Percentiles rank a stretch among this genome's conserved stretches.
Conservation (phyloP, 148 eudicot species). For the Nepenthes gracilis region DNA sequence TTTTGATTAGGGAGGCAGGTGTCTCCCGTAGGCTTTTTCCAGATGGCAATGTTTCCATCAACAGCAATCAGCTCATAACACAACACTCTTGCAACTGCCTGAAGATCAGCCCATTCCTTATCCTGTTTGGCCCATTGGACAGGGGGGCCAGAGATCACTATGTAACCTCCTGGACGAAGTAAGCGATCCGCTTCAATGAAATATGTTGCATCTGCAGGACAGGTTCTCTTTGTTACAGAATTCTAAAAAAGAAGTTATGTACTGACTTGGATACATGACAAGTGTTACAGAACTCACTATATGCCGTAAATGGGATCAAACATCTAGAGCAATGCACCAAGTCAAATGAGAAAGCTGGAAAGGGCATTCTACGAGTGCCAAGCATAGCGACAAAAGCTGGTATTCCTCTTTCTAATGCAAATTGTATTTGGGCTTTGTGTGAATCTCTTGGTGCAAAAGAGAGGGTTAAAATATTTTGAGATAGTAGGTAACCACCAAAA, state of each 20-base stretch:
- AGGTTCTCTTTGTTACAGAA: slow-evolving; percentile 1
- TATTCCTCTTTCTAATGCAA: slow-evolving; percentile 93
- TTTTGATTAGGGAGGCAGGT: slow-evolving; percentile 79
- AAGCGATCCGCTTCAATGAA: slow-evolving; percentile 90
- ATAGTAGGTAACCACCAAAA: slow-evolving; percentile 84
- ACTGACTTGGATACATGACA: background rate
- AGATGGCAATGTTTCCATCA: slow-evolving; percentile 87
- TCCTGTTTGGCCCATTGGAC: slow-evolving; percentile 93
- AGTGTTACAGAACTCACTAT: slow-evolving; percentile 48
- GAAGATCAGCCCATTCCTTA: slow-evolving; percentile 98
- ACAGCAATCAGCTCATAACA: slow-evolving; percentile 91
- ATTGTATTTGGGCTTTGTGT: slow-evolving; percentile 94
- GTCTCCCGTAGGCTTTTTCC: slow-evolving; percentile 81
- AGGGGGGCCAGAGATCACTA: slow-evolving; percentile 96
- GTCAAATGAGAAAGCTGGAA: slow-evolving; percentile 96
- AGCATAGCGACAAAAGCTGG: slow-evolving; percentile 99
- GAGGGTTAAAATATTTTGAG: slow-evolving; percentile 66
- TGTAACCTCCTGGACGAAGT: slow-evolving; percentile 93
- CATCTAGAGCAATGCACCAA: slow-evolving; percentile 98
- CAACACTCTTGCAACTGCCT: slow-evolving; percentile 85
- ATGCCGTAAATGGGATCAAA: slow-evolving; percentile 92
- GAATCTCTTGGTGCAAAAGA: slow-evolving; percentile 99
- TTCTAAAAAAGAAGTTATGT: background rate
- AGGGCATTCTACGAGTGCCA: slow-evolving; percentile 93
- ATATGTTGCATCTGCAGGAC: slow-evolving; percentile 83